phyloP scores from a whole-genome alignment of 345 rosid genomes.

The Carallia pectinifolia region DNA sequence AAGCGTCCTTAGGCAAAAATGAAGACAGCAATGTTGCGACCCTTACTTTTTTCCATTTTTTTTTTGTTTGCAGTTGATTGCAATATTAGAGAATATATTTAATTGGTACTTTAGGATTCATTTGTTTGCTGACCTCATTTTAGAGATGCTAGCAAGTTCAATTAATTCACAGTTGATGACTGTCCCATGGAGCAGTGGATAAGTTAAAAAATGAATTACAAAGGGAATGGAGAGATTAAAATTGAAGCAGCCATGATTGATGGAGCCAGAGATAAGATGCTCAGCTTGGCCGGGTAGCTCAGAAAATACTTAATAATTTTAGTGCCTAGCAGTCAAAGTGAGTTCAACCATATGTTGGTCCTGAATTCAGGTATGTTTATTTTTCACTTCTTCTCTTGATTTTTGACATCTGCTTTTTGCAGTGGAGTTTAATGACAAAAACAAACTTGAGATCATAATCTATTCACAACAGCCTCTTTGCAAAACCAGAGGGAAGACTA shows the following conservation, averaged over 20 bases:
- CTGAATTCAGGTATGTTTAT: slow-evolving; percentile 49
- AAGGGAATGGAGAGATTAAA: slow-evolving; percentile 58
- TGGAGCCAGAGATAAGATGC: slow-evolving; percentile 67
- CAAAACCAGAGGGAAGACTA: too few species aligned
- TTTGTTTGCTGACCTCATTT: not conserved
- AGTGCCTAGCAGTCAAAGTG: slow-evolving; percentile 33
- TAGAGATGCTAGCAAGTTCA: slow-evolving; percentile 49
- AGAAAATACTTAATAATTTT: slow-evolving; percentile 57
- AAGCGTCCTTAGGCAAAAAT: too few species aligned
- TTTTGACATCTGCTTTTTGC: not conserved
- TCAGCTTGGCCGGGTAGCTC: slow-evolving; percentile 80
- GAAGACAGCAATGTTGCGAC: too few species aligned
- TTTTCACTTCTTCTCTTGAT: slow-evolving; percentile 4
- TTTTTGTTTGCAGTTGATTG: too few species aligned
- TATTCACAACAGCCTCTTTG: too few species aligned
- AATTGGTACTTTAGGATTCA: not conserved
- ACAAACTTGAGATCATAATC: too few species aligned
- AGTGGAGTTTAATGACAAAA: not conserved
- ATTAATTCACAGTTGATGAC: too few species aligned
- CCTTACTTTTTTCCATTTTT: too few species aligned
- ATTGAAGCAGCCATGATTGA: slow-evolving; percentile 89
- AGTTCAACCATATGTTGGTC: too few species aligned
- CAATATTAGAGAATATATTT: not conserved
- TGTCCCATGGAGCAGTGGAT: slow-evolving; percentile 93
- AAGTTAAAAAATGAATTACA: slow-evolving; percentile 53